A percentile compares a stretch with the other conserved stretches of the same genome.
Conservation (phyloP, 495 filamentous ascomycete species). For the Bacidia rubella region DNA sequence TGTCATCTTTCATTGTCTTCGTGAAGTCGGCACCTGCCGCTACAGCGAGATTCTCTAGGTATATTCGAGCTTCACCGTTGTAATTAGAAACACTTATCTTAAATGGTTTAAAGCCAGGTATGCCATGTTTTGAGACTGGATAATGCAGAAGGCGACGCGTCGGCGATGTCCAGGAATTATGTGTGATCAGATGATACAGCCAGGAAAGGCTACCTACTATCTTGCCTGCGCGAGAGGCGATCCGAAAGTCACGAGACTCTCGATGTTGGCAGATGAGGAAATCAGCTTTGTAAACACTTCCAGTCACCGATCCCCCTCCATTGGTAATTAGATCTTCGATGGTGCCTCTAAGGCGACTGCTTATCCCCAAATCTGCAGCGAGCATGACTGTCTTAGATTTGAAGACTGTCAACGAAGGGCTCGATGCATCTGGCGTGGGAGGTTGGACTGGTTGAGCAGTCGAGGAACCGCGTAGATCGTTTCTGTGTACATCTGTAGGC, state of each 20-base stretch:
- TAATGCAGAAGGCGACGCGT: constrained; percentile 75
- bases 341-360: constrained; percentile 46
- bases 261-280: constrained; percentile 80
- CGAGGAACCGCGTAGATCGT: constrained; percentile 59
- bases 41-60: constrained; percentile 80
- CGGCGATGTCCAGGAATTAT: constrained; percentile 77
- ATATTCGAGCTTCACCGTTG: constrained; percentile 81
- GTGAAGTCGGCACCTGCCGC: constrained; percentile 78
- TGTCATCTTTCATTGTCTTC: constrained; percentile 82
- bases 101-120: constrained; percentile 65
- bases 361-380: constrained; percentile 55
- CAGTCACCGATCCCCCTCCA: constrained; percentile 55
- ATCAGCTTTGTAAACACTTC: constrained; percentile 54
- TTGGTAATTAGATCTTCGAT: constrained; percentile 54
- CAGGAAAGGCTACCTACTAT: constrained; percentile 85
- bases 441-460: constrained; percentile 47
- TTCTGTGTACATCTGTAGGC: constrained; percentile 40
- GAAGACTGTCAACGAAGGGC: constrained; percentile 37
- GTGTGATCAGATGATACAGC: constrained; percentile 82
- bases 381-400: constrained; percentile 43
- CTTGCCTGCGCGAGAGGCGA: constrained; percentile 58
- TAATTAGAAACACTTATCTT: constrained; percentile 90
- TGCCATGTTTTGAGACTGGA: constrained; percentile 56
- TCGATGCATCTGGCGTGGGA: constrained; percentile 25
- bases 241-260: constrained; percentile 63